Base-by-base conservation (phyloP, 805 yeast genomes). In the Debaryomyces hansenii region DNA sequence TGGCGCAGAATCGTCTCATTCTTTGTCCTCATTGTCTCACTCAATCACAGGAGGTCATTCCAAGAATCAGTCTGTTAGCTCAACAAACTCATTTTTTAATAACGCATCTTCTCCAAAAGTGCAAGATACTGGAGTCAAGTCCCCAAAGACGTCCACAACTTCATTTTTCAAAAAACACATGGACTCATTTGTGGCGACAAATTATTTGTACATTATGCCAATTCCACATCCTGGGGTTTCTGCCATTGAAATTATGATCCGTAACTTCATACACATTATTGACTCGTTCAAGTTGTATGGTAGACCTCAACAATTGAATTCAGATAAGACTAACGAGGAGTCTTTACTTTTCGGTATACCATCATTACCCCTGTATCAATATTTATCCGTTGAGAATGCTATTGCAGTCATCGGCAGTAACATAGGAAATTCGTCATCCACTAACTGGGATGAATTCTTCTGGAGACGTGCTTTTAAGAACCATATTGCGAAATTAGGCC, bases 331-430 rank as follows among this genome's bases (percentile, higher is more conserved):
- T 1, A 87, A 89, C 54, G 61, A 76, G 38, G 67, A 77, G 29
- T 85, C 92, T 12, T 69, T 89, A 59, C 72, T 89, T 29, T 87
- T 85, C 68, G 92, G 85, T 0, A 70, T 87, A 49, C 95, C 95
- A 4, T 79, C 83, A 18, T 72, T 87, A 56, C 95, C 95, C 3
- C 82, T 77, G 48, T 80, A 82, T 28, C 79, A 82, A 54, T 83
- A 84, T 50, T 57, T 87, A 50, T 57, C 72, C 2, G 50, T 51
- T 12, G 60, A 54, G 1, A 68, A 64, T 15, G 64, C 69, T 0
- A 51, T 48, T 20, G 50, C 49, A 9, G 47, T 59, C 6, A 60
- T 61, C 5, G 57, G 50, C 1, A 44, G 48, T 27, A 54, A 56
- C 45, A 50, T 60, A 7, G 51, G 40, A 18, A 41, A 46, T 12